Base-by-base conservation (phyloP, 1,284 basidiomycete genomes). In the Lentinus polychrous region DNA sequence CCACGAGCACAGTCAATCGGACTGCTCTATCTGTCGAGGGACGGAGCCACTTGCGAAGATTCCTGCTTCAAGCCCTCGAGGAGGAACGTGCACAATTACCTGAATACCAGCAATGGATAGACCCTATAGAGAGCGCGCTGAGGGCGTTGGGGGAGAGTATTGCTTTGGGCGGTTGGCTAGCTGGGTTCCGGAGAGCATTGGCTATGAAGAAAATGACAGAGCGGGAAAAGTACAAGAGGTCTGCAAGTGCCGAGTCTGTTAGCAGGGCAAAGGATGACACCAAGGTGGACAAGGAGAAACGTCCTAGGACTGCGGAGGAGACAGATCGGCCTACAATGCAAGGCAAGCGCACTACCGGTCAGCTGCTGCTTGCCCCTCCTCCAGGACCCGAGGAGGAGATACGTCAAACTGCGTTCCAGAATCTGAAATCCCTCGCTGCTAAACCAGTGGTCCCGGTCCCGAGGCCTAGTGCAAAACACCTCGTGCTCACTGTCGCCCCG, bases 401-500 rank as follows among this genome's bases (percentile, higher is more conserved):
- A 40, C 39, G 20, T 17, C 17, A 40, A 23, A 38, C 45, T 6
- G 18, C 50, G 4, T 51, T 68, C 2, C 55, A 57, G 12, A 58
- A 66, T 45, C 58, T 76, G 6, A 66, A 66, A 14, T 54, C 55
- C 1, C 50, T 70, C 2, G 57, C 62, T n/a, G 51, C 61, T 12
- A 57, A 59, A 41, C 57, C 60, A 12, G 27, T 49, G 8, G n/a
- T 52, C 1, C 56, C 66, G 1, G 57, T 62, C 2, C 60, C 66
- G 11, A 61, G 63, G 24, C 62, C 65, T 2, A 53, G 61, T 8
- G 58, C 66, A 6, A 72, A 68, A 43, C 77, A 80, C 54, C 57
- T 83, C 0, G 56, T 81, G 10, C 64, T 83, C 3, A 77, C 74
- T 40, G 64, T 77, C 0, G 60, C 69, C 11, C 69, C 69, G 12